Evolutionary conservation across 2,329 filamentous ascomycete species (phyloP).

Genomic region (Hypomyces perniciosus): DNA sequence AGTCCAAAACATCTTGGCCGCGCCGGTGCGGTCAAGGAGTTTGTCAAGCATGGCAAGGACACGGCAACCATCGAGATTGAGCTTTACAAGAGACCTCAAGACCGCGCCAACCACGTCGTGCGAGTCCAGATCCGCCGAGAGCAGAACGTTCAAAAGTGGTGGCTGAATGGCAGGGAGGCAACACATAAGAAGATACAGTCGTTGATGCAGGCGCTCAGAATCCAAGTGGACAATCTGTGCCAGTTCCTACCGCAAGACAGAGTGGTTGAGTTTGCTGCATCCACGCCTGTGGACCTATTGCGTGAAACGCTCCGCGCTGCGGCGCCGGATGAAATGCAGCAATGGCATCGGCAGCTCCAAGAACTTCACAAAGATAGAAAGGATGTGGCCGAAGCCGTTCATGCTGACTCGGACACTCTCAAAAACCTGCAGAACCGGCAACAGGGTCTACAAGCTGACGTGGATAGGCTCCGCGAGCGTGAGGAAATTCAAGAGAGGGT

Average conservation of each 20-base stretch:
- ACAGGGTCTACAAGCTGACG: slow-evolving; percentile 67
- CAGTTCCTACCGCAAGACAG: slow-evolving; percentile 96
- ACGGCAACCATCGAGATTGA: slow-evolving; percentile 87
- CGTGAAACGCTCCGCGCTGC: slow-evolving; percentile 84
- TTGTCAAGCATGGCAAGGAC: slow-evolving; percentile 81
- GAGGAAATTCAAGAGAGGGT: slow-evolving; percentile 61
- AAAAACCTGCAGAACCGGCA: slow-evolving; percentile 67
- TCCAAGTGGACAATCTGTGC: slow-evolving; percentile 96
- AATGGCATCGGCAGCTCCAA: slow-evolving; percentile 72
- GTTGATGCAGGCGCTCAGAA: slow-evolving; percentile 67
- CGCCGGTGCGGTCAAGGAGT: slow-evolving; percentile 78
- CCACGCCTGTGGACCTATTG: slow-evolving; percentile 75
- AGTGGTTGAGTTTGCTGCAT: slow-evolving; percentile 85
- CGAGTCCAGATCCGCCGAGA: slow-evolving; percentile 72
- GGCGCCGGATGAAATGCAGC: slow-evolving; percentile 71
- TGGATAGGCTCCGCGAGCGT: slow-evolving; percentile 74
- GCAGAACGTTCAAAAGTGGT: slow-evolving; percentile 75
- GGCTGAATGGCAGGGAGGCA: slow-evolving; percentile 60
- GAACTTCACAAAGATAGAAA: slow-evolving; percentile 63
- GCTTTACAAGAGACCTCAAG: slow-evolving; percentile 59
- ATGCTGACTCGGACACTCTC: slow-evolving; percentile 56
- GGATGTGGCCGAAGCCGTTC: slow-evolving; percentile 50
- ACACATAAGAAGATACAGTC: slow-evolving; percentile 59
- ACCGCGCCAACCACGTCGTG: slow-evolving; percentile 64
- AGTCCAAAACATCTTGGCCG: slow-evolving; percentile 75